Percentiles rank a stretch among this genome's conserved stretches.
phyloP scores from a whole-genome alignment of 164 flowering plant species.

The Tinospora cordifolia region DNA sequence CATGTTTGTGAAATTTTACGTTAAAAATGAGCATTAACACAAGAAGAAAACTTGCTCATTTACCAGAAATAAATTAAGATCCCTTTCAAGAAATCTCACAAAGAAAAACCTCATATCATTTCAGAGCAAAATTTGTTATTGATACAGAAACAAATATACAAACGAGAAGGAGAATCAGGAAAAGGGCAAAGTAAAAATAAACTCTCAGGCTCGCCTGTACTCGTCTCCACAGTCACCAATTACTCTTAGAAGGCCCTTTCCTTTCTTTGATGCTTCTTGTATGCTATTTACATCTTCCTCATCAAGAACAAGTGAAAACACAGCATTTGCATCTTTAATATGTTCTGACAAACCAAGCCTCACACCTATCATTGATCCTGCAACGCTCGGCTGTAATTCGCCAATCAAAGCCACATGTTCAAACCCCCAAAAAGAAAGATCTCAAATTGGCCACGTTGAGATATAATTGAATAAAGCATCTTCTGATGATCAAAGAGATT shows the following conservation, averaged over 20 bases:
- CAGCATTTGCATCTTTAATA: slow-evolving; percentile 57
- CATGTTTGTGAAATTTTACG: too few species aligned
- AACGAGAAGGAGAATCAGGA: too few species aligned
- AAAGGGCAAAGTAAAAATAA: neutral
- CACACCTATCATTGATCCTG: slow-evolving; percentile 97
- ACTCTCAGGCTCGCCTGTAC: slow-evolving; percentile 48
- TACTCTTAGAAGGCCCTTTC: slow-evolving; percentile 68
- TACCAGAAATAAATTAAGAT: too few species aligned
- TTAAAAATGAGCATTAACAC: too few species aligned
- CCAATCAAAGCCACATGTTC: slow-evolving; percentile 4
- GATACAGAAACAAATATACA: neutral
- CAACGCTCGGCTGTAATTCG: slow-evolving; percentile 66
- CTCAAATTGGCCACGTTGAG: neutral
- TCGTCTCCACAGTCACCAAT: slow-evolving; percentile 97
- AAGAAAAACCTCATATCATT: neutral
- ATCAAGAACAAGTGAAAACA: slow-evolving; percentile 72
- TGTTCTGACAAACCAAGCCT: slow-evolving; percentile 86
- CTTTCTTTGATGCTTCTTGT: slow-evolving; percentile 48
- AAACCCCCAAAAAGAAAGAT: neutral
- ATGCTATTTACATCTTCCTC: slow-evolving; percentile 69
- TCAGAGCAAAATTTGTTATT: neutral
- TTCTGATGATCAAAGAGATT: neutral
- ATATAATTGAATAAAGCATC: neutral
- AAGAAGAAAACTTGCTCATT: too few species aligned
- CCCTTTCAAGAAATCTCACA: too few species aligned